phyloP scores from a whole-genome alignment of 306 rosid genomes.

The Astragalus glycyphyllos region DNA sequence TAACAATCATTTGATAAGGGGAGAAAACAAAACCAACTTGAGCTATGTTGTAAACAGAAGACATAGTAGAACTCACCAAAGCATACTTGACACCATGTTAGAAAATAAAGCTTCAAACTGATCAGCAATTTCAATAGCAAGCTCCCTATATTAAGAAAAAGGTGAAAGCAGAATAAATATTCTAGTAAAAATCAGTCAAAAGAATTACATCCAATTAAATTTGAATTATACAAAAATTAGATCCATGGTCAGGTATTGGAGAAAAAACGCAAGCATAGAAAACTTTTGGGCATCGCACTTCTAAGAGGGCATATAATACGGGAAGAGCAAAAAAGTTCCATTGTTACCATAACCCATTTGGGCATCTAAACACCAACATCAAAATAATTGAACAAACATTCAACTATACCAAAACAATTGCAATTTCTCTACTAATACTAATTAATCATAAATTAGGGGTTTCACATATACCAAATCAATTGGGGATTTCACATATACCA shows the following conservation, averaged over 20 bases:
- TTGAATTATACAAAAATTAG: constrained; percentile 8
- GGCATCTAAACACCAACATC: no score
- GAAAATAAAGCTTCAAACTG: constrained; percentile 91
- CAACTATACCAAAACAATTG: no score
- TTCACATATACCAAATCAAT: no score
- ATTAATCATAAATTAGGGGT: no score
- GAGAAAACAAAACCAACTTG: constrained; percentile 25
- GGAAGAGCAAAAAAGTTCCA: constrained; percentile 96
- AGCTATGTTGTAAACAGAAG: constrained; percentile 10
- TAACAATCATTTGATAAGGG: constrained; percentile 22
- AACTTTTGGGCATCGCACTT: constrained; percentile 60
- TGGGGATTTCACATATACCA: no score
- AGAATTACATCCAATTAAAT: background rate
- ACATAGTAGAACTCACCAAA: constrained; percentile 72
- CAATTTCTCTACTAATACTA: no score
- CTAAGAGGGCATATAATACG: constrained; percentile 78
- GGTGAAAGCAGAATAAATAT: constrained; percentile 9
- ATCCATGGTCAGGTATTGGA: constrained; percentile 48
- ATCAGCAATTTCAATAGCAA: constrained; percentile 89
- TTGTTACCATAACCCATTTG: constrained; percentile 95
- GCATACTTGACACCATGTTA: constrained; percentile 74
- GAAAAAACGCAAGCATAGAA: constrained; percentile 82
- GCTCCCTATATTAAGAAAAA: constrained; percentile 69
- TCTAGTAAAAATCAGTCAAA: constrained; percentile 16
- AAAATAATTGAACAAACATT: no score